phyloP scores from a whole-genome alignment of 1,284 basidiomycete species.

The Puccinia novopanici region DNA sequence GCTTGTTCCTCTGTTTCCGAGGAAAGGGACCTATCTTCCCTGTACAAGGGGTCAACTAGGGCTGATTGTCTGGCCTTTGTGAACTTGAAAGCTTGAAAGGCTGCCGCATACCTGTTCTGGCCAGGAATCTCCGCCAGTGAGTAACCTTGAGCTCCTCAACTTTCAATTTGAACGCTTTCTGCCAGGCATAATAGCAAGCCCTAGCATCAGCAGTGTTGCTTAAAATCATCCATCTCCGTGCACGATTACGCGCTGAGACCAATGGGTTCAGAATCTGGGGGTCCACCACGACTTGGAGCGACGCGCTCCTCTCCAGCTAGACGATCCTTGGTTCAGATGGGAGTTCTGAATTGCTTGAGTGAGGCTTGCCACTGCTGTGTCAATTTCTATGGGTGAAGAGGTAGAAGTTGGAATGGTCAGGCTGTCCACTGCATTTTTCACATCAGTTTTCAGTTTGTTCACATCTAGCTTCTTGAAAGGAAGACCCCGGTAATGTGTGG shows the following conservation, averaged over 20 bases:
- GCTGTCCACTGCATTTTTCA: background rate
- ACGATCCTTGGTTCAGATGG: background rate
- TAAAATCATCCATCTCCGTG: conserved; percentile 19
- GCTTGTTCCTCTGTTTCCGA: conserved; percentile 3
- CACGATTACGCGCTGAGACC: background rate
- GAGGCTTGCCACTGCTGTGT: background rate
- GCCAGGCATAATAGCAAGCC: conserved; percentile 16
- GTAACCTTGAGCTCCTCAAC: background rate
- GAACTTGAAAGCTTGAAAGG: conserved; percentile 11
- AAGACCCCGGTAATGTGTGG: background rate
- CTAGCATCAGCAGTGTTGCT: background rate
- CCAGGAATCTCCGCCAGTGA: conserved; percentile 18
- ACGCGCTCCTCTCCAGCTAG: background rate
- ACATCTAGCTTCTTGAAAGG: background rate
- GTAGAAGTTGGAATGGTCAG: background rate
- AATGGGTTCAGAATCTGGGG: background rate
- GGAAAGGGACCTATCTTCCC: background rate
- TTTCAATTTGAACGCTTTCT: conserved; percentile 17
- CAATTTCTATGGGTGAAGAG: background rate
- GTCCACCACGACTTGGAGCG: conserved; percentile 9
- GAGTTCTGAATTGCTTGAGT: background rate
- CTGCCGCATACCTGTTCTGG: background rate
- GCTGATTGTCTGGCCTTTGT: background rate
- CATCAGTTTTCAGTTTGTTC: background rate
- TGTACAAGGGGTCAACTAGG: background rate